Base-by-base conservation (phyloP, 441 rosid species). In the Mallotus japonicus region DNA sequence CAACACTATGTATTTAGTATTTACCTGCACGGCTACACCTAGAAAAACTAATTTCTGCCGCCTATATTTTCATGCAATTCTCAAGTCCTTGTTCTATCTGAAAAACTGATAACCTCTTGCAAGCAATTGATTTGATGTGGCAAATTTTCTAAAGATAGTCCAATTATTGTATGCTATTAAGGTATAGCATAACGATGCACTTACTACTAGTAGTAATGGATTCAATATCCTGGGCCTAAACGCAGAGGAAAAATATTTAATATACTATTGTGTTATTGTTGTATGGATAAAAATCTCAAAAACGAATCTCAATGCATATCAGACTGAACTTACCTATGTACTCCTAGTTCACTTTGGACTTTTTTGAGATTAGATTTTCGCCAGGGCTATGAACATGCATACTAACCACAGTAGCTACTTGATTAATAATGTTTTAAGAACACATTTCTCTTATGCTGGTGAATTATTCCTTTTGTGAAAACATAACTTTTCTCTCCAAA, bases 401-500 rank as follows among this genome's bases (percentile, higher is more conserved):
- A 13, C 22, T 4, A 22, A 15, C 16, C 17, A 9, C 11, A 20
- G 40, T 37, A 6, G 40, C 15, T 34, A 62, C 53, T 16, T 47
- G 1, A 17, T 11, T 34, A 4, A 49, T 37, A 67, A 34, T 61
- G 68, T 62, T 74, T 20, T 28, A 34, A 75, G 7, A 53, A 19
- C 40, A 40, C 19, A 57, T 6, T 50, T 65, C 22, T 65, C 12
- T 16, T n/a, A 40, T 32, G n/a, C 46, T 56, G 50, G 9, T 56
- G 56, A 20, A 32, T 3, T 37, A 44, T 65, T 50, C 20, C 59
- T 40, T 32, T n/a, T 59, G 51, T 58, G 63, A 44, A 64, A 67
- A 40, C 22, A 19, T 61, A 50, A 42, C 28, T 56, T 66, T 69
- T 77, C 19, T 65, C 67, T 71, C 61, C 68, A 58, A 56, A 63